phyloP scores from a whole-genome alignment of 228 moss, liverwort and hornwort species.

The Sphagnum magellanicum region DNA sequence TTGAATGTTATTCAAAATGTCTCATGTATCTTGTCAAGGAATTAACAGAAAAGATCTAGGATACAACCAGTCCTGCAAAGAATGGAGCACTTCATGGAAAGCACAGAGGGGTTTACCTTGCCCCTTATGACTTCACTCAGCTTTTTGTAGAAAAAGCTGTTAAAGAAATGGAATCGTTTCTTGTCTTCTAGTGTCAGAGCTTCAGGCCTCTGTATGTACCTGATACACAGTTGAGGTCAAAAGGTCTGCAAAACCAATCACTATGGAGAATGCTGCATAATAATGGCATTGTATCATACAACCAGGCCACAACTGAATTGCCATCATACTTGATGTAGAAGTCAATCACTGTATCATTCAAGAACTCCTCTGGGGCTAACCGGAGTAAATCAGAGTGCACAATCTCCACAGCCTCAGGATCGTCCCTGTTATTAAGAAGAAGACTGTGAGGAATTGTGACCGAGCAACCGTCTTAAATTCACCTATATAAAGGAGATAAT shows the following conservation, averaged over 20 bases:
- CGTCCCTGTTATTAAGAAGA: slow-evolving; percentile 28
- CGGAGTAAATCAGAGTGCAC: slow-evolving; percentile 52
- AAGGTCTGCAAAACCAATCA: no score
- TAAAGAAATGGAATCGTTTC: slow-evolving; percentile 74
- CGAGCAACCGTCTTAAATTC: no score
- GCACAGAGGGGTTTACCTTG: slow-evolving; percentile 28
- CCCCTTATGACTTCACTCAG: slow-evolving; percentile 37
- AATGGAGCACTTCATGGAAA: no score
- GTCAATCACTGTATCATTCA: slow-evolving; percentile 94
- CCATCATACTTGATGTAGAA: slow-evolving; percentile 77
- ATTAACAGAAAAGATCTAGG: no score
- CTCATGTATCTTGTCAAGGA: no score
- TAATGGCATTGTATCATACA: no score
- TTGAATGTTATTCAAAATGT: no score
- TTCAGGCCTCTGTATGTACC: slow-evolving; percentile 76
- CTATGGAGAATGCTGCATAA: no score
- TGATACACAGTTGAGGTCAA: slow-evolving; percentile 6
- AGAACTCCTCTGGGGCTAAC: slow-evolving; percentile 63
- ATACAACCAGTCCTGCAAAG: no score
- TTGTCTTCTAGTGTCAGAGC: slow-evolving; percentile 30
- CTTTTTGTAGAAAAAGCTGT: slow-evolving; percentile 90
- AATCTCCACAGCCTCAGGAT: slow-evolving; percentile 87
- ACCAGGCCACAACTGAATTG: not conserved
- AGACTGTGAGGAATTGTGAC: no score
- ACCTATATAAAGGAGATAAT: no score